Percentiles rank a stretch among this genome's conserved stretches.
Conservation (phyloP, 805 yeast genomes). For the Saccharomycopsis babjevae region DNA sequence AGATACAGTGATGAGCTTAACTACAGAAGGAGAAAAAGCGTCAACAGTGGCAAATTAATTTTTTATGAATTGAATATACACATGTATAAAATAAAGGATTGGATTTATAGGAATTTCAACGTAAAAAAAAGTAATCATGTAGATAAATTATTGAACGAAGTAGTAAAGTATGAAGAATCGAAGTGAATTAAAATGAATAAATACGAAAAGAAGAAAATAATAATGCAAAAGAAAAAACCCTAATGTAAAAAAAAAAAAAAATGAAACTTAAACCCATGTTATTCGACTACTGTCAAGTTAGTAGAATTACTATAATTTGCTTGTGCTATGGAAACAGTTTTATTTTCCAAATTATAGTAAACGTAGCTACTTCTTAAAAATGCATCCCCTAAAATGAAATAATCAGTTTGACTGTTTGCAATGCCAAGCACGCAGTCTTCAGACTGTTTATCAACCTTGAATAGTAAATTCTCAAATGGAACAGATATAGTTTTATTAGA, state of each 20-base stretch:
- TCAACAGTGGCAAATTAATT: constrained; percentile 32
- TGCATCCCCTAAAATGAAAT: constrained; percentile 43
- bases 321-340: constrained; percentile 47
- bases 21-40: constrained; percentile 26
- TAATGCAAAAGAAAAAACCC: neutral
- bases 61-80: neutral
- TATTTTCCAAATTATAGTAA: constrained; percentile 53
- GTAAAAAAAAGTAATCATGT: too few species aligned
- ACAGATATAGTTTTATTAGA: constrained; percentile 34
- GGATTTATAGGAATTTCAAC: neutral
- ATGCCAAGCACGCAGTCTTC: constrained; percentile 17
- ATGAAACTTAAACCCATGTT: neutral
- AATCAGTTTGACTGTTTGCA: neutral
- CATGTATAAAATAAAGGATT: neutral
- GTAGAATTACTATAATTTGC: constrained; percentile 23
- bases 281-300: constrained; percentile 3
- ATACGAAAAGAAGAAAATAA: neutral
- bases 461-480: constrained; percentile 32
- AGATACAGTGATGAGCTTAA: constrained; percentile 12
- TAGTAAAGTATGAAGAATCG: too few species aligned
- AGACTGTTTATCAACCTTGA: constrained; percentile 16
- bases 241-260: neutral
- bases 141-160: too few species aligned
- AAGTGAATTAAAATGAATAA: neutral
- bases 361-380: constrained; percentile 49